Percentiles rank a stretch among this genome's conserved stretches.
Evolutionary conservation across 768 basidiomycete genomes (phyloP).

Genomic region (Russula emetica): DNA sequence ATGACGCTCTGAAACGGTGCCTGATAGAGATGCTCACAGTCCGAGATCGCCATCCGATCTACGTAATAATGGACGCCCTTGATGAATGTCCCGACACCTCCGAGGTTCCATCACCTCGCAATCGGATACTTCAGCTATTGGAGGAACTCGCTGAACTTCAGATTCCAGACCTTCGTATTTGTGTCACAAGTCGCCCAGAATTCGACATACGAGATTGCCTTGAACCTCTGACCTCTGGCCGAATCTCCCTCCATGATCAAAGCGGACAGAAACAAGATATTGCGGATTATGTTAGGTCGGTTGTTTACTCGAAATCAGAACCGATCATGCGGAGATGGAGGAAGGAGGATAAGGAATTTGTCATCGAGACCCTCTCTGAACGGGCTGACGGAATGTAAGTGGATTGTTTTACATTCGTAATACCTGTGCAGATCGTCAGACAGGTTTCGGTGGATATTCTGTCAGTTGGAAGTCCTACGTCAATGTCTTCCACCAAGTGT

Average conservation of each 20-base stretch:
- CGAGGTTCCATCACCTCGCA: background rate
- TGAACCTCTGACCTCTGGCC: background rate
- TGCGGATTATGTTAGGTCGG: background rate
- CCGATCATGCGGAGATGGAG: background rate
- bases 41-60: background rate
- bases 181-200: conserved; percentile 4
- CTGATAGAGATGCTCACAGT: conserved; percentile 1
- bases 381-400: background rate
- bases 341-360: background rate
- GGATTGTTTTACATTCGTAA: background rate
- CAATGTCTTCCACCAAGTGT: background rate
- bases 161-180: background rate
- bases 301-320: background rate
- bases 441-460: background rate
- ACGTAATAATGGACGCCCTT: background rate
- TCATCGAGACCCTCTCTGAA: background rate
- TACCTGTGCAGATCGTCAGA: background rate
- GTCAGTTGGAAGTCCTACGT: background rate
- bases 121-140: background rate
- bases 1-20: background rate
- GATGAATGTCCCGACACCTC: background rate
- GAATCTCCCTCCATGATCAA: background rate
- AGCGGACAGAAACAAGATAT: conserved; percentile 1
- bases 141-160: background rate
- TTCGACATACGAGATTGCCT: background rate